Conservation (phyloP, 148 eudicot genomes). For the Tetragonia tetragonoides region DNA sequence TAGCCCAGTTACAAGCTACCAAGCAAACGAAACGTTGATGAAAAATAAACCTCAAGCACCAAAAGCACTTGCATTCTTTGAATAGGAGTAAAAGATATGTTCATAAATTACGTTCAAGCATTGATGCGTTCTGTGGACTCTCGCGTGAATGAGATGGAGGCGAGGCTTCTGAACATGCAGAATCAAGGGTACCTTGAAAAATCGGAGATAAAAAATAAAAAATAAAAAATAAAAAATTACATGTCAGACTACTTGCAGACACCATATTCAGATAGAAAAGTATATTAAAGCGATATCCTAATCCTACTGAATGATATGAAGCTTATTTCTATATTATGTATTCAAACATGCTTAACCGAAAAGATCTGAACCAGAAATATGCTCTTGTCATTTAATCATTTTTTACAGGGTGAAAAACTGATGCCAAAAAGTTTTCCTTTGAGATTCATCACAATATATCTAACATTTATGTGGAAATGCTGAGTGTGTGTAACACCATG, state of each 20-base stretch:
- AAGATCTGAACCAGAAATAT: too few species aligned
- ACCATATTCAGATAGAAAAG: not conserved
- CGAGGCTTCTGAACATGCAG: constrained; percentile 34
- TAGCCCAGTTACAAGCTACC: constrained; percentile 65
- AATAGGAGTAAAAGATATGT: not conserved
- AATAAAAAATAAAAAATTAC: too few species aligned
- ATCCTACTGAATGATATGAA: too few species aligned
- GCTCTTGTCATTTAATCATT: too few species aligned
- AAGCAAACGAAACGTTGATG: not conserved
- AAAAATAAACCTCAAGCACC: not conserved
- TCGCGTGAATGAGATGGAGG: constrained; percentile 35
- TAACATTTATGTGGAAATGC: too few species aligned
- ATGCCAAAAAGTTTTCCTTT: too few species aligned
- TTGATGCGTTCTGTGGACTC: constrained; percentile 29
- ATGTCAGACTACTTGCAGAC: not conserved
- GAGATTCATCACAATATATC: too few species aligned
- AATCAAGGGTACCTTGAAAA: constrained; percentile 27
- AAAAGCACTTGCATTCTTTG: not conserved
- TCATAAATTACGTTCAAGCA: constrained; percentile 45
- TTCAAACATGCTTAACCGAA: too few species aligned
- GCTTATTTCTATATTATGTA: too few species aligned
- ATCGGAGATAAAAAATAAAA: not conserved
- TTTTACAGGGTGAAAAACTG: not conserved
- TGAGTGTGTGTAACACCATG: too few species aligned
- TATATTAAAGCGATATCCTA: too few species aligned